phyloP scores from a whole-genome alignment of 305 asterid genomes.

The Andrographis paniculata region DNA sequence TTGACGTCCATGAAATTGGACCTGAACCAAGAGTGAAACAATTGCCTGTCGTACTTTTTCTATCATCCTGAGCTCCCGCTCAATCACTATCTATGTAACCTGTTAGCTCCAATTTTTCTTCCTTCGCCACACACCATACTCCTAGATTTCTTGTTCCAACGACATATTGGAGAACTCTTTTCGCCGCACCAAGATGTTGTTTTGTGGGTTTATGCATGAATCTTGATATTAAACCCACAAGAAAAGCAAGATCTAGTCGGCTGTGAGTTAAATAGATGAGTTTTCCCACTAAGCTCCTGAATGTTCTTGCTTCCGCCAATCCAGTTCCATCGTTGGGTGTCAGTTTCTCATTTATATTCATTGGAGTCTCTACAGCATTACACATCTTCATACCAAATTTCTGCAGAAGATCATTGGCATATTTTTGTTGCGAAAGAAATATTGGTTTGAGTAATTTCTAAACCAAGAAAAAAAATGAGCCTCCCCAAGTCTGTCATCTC shows the following conservation, averaged over 20 bases:
- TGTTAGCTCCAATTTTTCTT: too few species aligned
- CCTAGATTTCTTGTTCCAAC: background rate
- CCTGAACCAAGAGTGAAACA: background rate
- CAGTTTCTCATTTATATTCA: background rate
- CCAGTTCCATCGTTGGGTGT: background rate
- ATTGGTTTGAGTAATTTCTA: background rate
- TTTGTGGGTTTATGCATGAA: background rate
- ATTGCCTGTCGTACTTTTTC: background rate
- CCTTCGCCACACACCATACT: too few species aligned
- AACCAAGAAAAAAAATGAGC: background rate
- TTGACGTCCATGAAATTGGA: background rate
- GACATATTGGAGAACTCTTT: background rate
- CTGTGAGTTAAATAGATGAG: background rate
- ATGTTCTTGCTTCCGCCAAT: background rate
- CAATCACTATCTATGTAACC: too few species aligned
- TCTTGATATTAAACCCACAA: background rate
- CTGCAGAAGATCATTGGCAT: background rate
- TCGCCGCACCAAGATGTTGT: background rate
- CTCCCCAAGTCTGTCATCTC: too few species aligned
- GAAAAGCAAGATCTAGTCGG: background rate
- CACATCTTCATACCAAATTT: background rate
- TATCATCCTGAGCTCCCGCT: too few species aligned
- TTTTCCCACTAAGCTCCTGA: background rate
- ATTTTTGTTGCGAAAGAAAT: background rate
- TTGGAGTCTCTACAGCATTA: background rate